Percentiles rank a stretch among this genome's conserved stretches.
Evolutionary conservation across 2,329 filamentous ascomycete species (phyloP).

Genomic region (Mycosphaerella sp.): DNA sequence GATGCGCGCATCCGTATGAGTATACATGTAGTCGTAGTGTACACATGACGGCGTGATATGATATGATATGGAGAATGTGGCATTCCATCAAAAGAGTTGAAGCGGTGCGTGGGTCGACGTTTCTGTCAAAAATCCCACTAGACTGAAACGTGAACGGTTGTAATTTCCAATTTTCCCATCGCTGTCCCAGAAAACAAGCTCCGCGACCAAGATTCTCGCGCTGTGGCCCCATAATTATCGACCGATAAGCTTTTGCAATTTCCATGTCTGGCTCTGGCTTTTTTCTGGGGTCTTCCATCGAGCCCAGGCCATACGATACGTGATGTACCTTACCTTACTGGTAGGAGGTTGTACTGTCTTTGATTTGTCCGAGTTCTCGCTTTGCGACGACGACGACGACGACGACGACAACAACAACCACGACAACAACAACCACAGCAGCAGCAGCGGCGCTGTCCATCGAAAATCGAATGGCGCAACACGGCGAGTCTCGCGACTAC

Average conservation of each 20-base stretch:
- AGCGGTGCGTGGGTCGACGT: too few species aligned
- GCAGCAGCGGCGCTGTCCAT: background rate
- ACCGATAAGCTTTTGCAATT: background rate
- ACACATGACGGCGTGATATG: too few species aligned
- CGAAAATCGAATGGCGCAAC: conserved; percentile 7
- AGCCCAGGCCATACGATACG: too few species aligned
- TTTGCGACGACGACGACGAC: background rate
- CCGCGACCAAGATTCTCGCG: background rate
- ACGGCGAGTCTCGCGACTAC: conserved; percentile 11
- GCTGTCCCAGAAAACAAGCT: background rate
- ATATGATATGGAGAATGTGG: too few species aligned
- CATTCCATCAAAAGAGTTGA: too few species aligned
- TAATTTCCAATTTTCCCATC: background rate
- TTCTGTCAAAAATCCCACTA: too few species aligned
- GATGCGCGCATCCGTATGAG: too few species aligned
- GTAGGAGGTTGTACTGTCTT: background rate
- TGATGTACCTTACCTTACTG: background rate
- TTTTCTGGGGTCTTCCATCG: too few species aligned
- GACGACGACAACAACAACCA: background rate
- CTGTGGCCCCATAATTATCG: background rate
- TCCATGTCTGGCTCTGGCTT: too few species aligned
- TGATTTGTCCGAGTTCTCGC: background rate
- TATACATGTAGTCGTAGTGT: too few species aligned
- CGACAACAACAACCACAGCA: background rate
- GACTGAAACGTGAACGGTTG: too few species aligned